These are phyloP conservation scores for Cornus suecica DNA, from an alignment of 148 eudicot genomes.

Conservation along the genomic window DNA sequence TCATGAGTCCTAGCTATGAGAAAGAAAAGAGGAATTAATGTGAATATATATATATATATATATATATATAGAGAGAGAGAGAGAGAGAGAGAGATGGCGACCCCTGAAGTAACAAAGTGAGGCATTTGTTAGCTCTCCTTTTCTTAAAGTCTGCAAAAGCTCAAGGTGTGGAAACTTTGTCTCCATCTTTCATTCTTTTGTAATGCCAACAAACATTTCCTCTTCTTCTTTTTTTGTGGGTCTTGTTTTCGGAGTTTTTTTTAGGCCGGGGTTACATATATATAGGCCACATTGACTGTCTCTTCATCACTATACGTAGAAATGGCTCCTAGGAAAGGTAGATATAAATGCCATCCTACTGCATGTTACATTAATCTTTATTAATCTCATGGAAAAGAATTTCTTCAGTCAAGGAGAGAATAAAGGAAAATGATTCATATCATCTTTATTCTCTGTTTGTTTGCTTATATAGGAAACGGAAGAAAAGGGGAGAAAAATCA, in stretches of 20 bases:
- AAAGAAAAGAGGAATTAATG: neutral
- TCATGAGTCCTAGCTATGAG: no score
- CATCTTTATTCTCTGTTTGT: neutral
- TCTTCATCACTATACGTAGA: neutral
- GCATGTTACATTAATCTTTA: neutral
- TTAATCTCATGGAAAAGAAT: neutral
- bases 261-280: neutral
- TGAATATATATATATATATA: neutral
- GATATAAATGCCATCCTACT: neutral
- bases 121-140: neutral
- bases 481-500: no score
- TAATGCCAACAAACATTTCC: neutral
- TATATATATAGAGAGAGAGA: no score
- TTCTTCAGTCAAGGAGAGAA: neutral
- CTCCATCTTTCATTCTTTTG: constrained; percentile 1
- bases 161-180: constrained; percentile 14
- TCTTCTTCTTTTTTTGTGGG: constrained; percentile 7
- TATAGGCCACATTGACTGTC: no score
- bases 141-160: constrained; percentile 18
- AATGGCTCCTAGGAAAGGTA: neutral
- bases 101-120: neutral
- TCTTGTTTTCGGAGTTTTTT: neutral
- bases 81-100: neutral
- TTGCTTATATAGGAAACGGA: neutral
- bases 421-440: neutral